Evolutionary conservation across 306 rosid genomes (phyloP).

Genomic region (Corylus americana): DNA sequence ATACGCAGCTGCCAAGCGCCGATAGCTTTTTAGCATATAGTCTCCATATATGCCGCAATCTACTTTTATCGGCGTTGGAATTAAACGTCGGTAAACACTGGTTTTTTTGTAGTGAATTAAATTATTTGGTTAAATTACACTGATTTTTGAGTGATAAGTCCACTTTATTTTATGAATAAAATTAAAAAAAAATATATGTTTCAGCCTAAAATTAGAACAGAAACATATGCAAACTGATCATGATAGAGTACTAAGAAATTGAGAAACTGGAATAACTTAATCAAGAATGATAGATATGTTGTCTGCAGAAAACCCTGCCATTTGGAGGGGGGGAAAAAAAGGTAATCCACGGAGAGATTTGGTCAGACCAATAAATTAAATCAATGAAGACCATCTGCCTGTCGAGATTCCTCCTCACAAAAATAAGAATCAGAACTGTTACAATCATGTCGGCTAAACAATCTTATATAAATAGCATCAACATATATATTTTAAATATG

Average conservation of each 20-base stretch:
- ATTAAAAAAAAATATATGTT: neutral
- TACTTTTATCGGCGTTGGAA: too few relatives aligned
- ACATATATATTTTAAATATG: too few relatives aligned
- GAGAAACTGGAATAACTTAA: neutral
- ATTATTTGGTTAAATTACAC: neutral
- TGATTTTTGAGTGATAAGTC: neutral
- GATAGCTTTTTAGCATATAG: too few relatives aligned
- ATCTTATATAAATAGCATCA: conserved; percentile 31
- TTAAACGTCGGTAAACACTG: too few relatives aligned
- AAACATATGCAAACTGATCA: neutral
- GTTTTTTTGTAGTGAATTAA: too few relatives aligned
- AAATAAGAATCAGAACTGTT: conserved; percentile 45
- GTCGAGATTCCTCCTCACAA: conserved; percentile 43
- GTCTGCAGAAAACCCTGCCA: neutral
- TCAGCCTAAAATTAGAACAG: neutral
- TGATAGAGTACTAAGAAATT: neutral
- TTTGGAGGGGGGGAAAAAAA: neutral
- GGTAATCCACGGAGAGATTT: conserved; percentile 27
- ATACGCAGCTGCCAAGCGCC: too few relatives aligned
- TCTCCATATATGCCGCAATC: too few relatives aligned
- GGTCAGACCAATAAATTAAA: conserved; percentile 39
- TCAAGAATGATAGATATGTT: neutral
- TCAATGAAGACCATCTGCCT: conserved; percentile 37
- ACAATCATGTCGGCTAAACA: conserved; percentile 53
- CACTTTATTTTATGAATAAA: neutral